phyloP scores from a whole-genome alignment of 192 early-diverging fungal species.

The Entomortierella chlamydospora region DNA sequence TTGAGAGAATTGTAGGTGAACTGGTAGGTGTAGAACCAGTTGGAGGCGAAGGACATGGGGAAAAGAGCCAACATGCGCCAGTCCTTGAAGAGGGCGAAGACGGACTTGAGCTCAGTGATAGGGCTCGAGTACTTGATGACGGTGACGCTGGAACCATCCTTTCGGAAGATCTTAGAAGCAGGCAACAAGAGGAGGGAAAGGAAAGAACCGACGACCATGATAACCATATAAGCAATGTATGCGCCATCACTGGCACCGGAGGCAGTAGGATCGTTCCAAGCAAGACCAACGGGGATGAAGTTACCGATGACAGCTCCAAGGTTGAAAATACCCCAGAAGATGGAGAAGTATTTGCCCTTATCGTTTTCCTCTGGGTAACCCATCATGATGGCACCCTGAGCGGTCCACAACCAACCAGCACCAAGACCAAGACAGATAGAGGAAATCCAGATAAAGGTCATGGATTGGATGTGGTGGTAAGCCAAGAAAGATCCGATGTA shows the following conservation, averaged over 20 bases:
- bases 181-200: conserved; percentile 68
- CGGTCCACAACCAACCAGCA: conserved; percentile 81
- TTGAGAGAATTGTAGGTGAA: conserved; percentile 65
- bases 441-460: too few species aligned
- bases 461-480: too few species aligned
- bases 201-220: conserved; percentile 74
- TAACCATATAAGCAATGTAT: conserved; percentile 77
- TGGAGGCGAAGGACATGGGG: conserved; percentile 77
- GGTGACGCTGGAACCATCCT: conserved; percentile 76
- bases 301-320: conserved; percentile 84
- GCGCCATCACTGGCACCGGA: conserved; percentile 68
- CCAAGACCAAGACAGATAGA: too few species aligned
- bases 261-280: conserved; percentile 63
- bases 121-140: conserved; percentile 76
- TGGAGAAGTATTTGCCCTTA: conserved; percentile 83
- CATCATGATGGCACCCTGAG: conserved; percentile 87
- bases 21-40: conserved; percentile 87
- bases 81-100: conserved; percentile 69
- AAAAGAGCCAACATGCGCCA: conserved; percentile 73
- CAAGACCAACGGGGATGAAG: conserved; percentile 71
- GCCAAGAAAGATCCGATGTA: too few species aligned
- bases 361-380: conserved; percentile 84
- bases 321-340: conserved; percentile 91
- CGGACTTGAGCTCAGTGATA: conserved; percentile 60
- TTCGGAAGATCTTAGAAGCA: conserved; percentile 67